Evolutionary conservation across 192 early-diverging fungal genomes (phyloP).

Genomic region (Lobosporangium transversale): DNA sequence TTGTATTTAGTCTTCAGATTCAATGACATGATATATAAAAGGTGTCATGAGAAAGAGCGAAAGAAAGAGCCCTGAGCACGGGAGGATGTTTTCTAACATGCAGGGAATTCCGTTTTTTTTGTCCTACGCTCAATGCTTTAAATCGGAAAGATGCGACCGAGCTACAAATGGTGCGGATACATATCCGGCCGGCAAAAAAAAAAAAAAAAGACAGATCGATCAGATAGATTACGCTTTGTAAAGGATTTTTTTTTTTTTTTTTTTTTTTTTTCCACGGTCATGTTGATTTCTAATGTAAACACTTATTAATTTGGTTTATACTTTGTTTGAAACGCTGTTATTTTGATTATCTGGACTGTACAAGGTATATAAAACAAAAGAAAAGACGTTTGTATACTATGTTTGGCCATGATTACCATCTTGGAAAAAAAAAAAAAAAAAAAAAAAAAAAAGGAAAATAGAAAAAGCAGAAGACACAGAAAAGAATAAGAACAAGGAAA

Average conservation of each 20-base stretch:
- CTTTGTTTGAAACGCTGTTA: no score
- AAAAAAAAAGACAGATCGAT: background rate
- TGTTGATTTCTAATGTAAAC: no score
- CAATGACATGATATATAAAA: background rate
- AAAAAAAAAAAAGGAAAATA: background rate
- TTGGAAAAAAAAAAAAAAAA: background rate
- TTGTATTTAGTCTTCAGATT: background rate
- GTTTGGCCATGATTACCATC: background rate
- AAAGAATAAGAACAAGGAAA: no score
- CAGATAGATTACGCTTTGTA: background rate
- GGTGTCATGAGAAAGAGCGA: background rate
- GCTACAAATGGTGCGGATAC: slow-evolving; percentile 8
- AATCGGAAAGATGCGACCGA: slow-evolving; percentile 2
- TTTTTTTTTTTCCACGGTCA: background rate
- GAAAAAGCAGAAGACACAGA: no score
- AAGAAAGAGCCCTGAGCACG: background rate
- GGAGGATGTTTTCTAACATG: no score
- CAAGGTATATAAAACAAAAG: no score
- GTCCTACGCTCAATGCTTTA: no score
- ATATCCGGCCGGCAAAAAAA: background rate
- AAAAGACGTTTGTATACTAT: background rate
- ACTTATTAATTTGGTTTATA: no score
- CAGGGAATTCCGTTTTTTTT: no score
- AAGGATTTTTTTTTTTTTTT: background rate
- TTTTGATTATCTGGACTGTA: no score